These are phyloP conservation scores for Epichloe aotearoae DNA, from an alignment of 2,329 filamentous ascomycete genomes.

Conservation along the genomic window DNA sequence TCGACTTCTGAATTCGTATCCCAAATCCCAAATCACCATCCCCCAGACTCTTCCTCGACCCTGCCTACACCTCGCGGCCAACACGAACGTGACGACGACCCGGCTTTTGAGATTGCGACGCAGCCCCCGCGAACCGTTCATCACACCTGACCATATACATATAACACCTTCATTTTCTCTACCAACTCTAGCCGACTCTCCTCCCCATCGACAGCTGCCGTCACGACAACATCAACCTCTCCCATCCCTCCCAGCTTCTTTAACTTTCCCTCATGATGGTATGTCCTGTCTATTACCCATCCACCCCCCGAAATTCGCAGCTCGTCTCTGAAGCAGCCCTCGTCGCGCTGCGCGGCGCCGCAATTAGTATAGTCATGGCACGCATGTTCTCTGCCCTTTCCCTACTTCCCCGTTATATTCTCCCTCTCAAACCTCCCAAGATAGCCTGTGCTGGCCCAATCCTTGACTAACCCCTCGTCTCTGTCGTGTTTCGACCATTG, in stretches of 20 bases:
- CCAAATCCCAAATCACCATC: neutral
- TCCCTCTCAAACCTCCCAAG: neutral
- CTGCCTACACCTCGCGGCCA: neutral
- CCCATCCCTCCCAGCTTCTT: neutral
- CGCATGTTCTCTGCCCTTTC: conserved; percentile 1
- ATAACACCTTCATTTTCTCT: neutral
- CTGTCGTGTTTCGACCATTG: neutral
- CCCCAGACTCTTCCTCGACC: neutral
- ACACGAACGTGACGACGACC: neutral
- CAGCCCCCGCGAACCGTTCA: neutral
- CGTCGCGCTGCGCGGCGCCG: conserved; percentile 5
- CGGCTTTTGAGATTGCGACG: neutral
- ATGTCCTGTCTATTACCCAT: conserved; percentile 4
- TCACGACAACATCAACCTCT: neutral
- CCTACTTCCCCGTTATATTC: neutral
- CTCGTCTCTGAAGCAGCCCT: conserved; percentile 4
- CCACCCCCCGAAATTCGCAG: conserved; percentile 1
- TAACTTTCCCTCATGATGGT: conserved; percentile 3
- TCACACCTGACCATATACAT: neutral
- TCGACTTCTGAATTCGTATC: neutral
- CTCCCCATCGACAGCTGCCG: neutral
- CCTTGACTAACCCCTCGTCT: neutral
- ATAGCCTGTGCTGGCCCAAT: neutral
- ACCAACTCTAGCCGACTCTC: neutral
- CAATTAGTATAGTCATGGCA: conserved; percentile 6